Percentiles rank a stretch among this genome's conserved stretches.
Evolutionary conservation across 768 basidiomycete genomes (phyloP).

Genomic region (Termitomyces sp.): DNA sequence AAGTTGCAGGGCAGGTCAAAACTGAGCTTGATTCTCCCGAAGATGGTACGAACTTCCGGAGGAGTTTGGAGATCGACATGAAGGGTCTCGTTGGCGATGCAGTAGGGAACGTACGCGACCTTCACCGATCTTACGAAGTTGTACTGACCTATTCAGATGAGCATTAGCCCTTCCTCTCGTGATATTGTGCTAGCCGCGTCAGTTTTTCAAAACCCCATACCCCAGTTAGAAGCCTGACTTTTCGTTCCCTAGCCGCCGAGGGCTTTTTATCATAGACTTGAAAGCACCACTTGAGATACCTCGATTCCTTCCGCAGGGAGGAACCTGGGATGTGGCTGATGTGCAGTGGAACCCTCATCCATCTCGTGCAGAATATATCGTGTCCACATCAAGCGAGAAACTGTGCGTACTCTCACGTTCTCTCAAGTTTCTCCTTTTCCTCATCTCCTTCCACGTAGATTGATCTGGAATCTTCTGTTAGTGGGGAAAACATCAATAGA

Average conservation of each 20-base stretch:
- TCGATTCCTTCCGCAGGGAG: constrained; percentile 92
- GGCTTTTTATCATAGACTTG: constrained; percentile 93
- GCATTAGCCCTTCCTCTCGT: constrained; percentile 82
- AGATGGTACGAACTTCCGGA: constrained; percentile 53
- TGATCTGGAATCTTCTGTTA: constrained; percentile 92
- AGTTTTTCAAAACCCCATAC: constrained; percentile 1
- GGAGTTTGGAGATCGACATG: constrained; percentile 72
- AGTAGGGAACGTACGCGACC: constrained; percentile 67
- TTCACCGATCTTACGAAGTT: not conserved
- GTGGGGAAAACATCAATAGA: constrained; percentile 76
- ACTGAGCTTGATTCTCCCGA: constrained; percentile 27
- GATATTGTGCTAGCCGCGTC: constrained; percentile 91
- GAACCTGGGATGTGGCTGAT: constrained; percentile 93
- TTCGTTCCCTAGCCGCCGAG: constrained; percentile 53
- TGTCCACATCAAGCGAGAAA: constrained; percentile 86
- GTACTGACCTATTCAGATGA: constrained; percentile 55
- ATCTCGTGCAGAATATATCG: constrained; percentile 70
- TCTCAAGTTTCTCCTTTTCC: not conserved
- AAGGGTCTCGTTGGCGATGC: constrained; percentile 75
- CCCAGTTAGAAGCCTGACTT: not conserved
- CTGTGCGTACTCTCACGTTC: constrained; percentile 41
- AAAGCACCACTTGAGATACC: constrained; percentile 83
- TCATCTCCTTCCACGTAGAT: constrained; percentile 29
- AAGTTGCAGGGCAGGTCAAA: not conserved
- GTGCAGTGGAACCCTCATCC: constrained; percentile 91